Evolutionary conservation across 1,139 yeast species (phyloP), one percentile per base, ranked within the genome.

Genomic region (Tardiomyces digboiensis): DNA sequence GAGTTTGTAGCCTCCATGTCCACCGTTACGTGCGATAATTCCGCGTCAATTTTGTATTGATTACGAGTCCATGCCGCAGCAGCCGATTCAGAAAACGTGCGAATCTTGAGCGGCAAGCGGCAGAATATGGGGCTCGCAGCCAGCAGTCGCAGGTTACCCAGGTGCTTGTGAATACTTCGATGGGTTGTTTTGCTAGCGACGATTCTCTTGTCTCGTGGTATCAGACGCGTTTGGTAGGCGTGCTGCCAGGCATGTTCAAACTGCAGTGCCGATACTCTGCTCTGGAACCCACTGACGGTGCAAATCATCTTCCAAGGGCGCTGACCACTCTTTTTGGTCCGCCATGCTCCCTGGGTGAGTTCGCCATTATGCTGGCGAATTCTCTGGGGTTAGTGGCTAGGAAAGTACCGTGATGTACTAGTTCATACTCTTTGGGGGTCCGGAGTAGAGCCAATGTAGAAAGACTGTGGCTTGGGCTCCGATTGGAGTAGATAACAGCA

Each of bases 221-320:
- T 78, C 55, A 76, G 86, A 39, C 88, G 66, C 0, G 93, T 80
- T 42, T 68, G 71, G 49, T 78, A 69, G 1, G 82, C 70, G 59
- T 84, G 91, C 54, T 85, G 94, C 76, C 85, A 79, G 1, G 93
- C 89, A 60, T 82, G 86, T 53, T 63, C 76, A 56, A 78, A 78
- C 58, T 82, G 89, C 44, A 85, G 62, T 0, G 94, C 94, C 6
- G 80, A 64, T 2, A 80, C 70, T 49, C 75, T 76, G n/a, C 79
- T 76, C 1, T 87, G 87, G 57, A 85, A 85, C 8, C 89, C 88
- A 52, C 80, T 67, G 0, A 85, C 81, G 3, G 80, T 56, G 40
- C 75, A 52, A 0, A 73, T 61, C 80, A 82, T 78, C 46, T 72
- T 74, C 95, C 95, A 85, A 0, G 95, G 94, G 41, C 89, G 61